Evolutionary conservation across 2,329 filamentous ascomycete genomes (phyloP), one percentile per base, ranked within the genome.

Genomic region (Dactylellina sp.): DNA sequence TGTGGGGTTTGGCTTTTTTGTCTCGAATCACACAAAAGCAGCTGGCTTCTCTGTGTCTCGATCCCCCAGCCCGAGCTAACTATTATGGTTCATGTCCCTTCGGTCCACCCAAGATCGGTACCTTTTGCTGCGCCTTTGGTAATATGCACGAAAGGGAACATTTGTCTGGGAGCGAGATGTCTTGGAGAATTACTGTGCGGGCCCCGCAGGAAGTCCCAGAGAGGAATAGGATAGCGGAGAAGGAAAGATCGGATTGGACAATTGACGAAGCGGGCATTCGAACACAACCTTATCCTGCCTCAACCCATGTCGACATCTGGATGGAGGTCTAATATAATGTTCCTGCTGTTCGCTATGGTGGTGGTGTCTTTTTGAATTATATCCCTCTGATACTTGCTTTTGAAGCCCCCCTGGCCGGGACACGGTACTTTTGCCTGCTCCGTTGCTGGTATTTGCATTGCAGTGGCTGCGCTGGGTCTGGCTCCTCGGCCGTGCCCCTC

Each of bases 21-120:
- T 42, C 37, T 57, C 35, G 20, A 44, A 32, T 2, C 18, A 25
- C 32, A n/a, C 20, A 16, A n/a, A 40, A 16, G 24, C 11, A 2
- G 7, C n/a, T n/a, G 24, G 9, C 6, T 28, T 52, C 22, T 32
- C 24, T 24, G n/a, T n/a, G 9, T 11, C 14, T 16, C 46, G 5
- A 14, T 37, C 22, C 22, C 20, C 22, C 6, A 57, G 9, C 9
- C 5, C 28, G 9, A 32, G 28, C 28, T 32, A 32, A 20, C 44
- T 50, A 42, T 60, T 60, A 16, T 53, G 11, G 55, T 60, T 53
- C 42, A 52, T 46, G 53, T n/a, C 53, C 37, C 37, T 52, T 52
- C 35, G 59, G 40, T 72, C 68, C 68, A 72, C 61, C 60, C 53
- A 63, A 55, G 60, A 72, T 72, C 68, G 68, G 68, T 72, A 72